These are phyloP conservation scores for Leccinum imitatum DNA, from an alignment of 768 basidiomycete species.

Conservation along the genomic window DNA sequence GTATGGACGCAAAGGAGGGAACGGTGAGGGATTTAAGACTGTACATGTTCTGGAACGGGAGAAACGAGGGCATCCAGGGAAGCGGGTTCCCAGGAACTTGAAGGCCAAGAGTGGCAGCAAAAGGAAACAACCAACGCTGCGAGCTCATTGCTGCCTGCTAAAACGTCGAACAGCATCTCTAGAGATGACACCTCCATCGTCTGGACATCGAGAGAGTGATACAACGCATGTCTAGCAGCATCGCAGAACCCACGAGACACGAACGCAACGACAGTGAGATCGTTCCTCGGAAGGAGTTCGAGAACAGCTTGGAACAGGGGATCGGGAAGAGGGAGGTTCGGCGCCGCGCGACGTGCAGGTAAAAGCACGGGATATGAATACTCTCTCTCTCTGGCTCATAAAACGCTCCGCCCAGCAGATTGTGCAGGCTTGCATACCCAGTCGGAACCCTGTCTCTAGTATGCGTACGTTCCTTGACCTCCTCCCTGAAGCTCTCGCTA, in stretches of 20 bases:
- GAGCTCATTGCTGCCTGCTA: constrained; percentile 22
- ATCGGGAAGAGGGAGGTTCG: constrained; percentile 15
- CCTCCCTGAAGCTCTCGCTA: constrained; percentile 7
- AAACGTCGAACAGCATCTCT: constrained; percentile 19
- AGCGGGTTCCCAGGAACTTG: constrained; percentile 6
- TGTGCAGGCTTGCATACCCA: constrained; percentile 20
- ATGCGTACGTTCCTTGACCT: background rate
- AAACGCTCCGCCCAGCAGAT: constrained; percentile 17
- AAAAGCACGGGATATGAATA: background rate
- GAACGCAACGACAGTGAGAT: constrained; percentile 24
- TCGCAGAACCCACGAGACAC: constrained; percentile 25
- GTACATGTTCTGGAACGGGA: constrained; percentile 29
- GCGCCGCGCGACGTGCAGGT: background rate
- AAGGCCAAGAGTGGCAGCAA: constrained; percentile 24
- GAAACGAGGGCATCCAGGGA: constrained; percentile 9
- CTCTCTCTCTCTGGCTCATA: constrained; percentile 1
- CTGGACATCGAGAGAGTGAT: constrained; percentile 23
- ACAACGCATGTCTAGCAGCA: constrained; percentile 23
- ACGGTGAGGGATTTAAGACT: constrained; percentile 30
- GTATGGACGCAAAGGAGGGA: constrained; percentile 25
- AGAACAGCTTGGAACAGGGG: constrained; percentile 23
- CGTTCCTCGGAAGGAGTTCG: constrained; percentile 17
- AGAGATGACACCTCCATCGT: constrained; percentile 10
- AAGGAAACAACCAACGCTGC: constrained; percentile 27
- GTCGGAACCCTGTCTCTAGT: background rate